These are phyloP conservation scores for Capsella bursapastoris DNA, from an alignment of 345 rosid genomes.

Conservation along the genomic window DNA sequence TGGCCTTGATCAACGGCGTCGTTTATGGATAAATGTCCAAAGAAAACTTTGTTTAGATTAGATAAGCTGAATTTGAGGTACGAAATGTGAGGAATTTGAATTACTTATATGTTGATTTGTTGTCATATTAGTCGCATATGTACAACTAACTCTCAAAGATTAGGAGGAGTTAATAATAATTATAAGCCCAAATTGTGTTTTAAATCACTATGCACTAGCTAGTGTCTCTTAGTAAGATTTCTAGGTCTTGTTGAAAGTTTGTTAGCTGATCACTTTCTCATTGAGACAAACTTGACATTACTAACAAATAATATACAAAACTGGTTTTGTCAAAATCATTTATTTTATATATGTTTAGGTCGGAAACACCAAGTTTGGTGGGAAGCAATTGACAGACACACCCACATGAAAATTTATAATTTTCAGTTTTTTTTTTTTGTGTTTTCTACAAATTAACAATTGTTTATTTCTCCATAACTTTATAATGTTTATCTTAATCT, in stretches of 20 bases:
- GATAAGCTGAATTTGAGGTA: conserved; percentile 9
- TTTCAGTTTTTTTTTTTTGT: conserved; percentile 6
- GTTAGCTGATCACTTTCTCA: conserved; percentile 43
- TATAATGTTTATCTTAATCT: too few species aligned
- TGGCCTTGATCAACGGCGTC: conserved; percentile 39
- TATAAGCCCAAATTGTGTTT: neutral
- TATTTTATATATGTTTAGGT: conserved; percentile 19
- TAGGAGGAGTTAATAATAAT: conserved; percentile 24
- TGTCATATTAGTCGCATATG: conserved; percentile 27
- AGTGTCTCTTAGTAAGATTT: neutral
- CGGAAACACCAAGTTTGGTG: conserved; percentile 39
- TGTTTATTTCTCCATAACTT: neutral
- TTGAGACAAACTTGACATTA: conserved; percentile 39
- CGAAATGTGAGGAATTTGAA: conserved; percentile 2
- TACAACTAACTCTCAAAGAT: conserved; percentile 28
- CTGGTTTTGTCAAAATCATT: conserved; percentile 27
- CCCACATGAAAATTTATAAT: conserved; percentile 15
- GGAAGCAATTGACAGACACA: conserved; percentile 4
- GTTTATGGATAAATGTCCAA: conserved; percentile 33
- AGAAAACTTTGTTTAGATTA: conserved; percentile 17
- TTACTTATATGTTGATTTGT: conserved; percentile 35
- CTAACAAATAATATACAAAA: conserved; percentile 8
- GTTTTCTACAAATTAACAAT: neutral
- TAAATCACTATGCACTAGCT: neutral
- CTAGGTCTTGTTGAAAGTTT: conserved; percentile 41